Percentiles rank a stretch among this genome's conserved stretches.
These are phyloP conservation scores for Stellera chamaejasme DNA, from an alignment of 345 rosid genomes.

Conservation along the genomic window DNA sequence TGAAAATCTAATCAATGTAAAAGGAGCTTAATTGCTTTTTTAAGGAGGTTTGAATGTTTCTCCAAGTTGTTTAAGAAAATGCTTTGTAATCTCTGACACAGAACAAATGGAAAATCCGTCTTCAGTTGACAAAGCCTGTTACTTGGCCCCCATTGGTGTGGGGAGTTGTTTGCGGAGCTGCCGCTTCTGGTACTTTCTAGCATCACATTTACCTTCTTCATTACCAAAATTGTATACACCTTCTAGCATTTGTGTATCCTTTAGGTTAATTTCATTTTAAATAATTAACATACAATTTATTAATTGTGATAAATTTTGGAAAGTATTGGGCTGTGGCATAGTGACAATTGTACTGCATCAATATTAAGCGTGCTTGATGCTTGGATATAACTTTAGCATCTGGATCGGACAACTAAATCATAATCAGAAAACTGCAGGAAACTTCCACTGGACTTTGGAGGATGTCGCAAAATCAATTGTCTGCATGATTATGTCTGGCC, in stretches of 20 bases:
- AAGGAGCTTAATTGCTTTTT: too few relatives aligned
- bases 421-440: slow-evolving; percentile 42
- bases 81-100: slow-evolving; percentile 20
- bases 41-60: too few relatives aligned
- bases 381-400: background rate
- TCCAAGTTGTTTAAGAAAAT: too few relatives aligned
- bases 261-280: too few relatives aligned
- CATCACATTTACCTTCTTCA: background rate
- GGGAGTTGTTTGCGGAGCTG: slow-evolving; percentile 98
- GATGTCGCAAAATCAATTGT: slow-evolving; percentile 84
- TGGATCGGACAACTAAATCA: background rate
- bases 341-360: too few relatives aligned
- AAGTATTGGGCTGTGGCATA: too few relatives aligned
- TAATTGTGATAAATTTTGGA: too few relatives aligned
- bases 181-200: slow-evolving; percentile 74
- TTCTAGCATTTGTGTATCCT: too few relatives aligned
- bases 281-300: too few relatives aligned
- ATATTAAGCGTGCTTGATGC: too few relatives aligned
- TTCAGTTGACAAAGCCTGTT: slow-evolving; percentile 93
- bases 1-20: too few relatives aligned
- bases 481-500: slow-evolving; percentile 98
- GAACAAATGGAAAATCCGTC: slow-evolving; percentile 98
- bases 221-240: background rate
- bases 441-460: slow-evolving; percentile 89
- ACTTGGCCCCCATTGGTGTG: slow-evolving; percentile 98